Evolutionary conservation across 139 green algal genomes (phyloP), one percentile per base, ranked within the genome.

Genomic region (Diplosphaera chodatii): DNA sequence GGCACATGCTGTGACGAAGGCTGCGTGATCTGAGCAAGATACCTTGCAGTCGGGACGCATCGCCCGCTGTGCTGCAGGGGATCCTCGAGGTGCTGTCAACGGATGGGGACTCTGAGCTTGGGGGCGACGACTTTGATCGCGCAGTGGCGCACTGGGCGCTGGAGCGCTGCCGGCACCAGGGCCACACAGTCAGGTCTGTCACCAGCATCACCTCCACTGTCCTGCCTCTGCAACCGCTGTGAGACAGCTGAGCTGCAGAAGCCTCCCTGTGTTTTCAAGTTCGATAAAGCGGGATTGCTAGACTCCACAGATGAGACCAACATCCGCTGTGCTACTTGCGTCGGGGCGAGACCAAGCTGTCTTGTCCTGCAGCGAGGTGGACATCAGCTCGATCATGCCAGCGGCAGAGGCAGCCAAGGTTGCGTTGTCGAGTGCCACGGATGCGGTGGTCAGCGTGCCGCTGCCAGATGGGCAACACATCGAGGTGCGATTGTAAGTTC

Each of bases 51-150:
- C n/a, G n/a, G n/a, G n/a, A n/a, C n/a, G n/a, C n/a, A n/a, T n/a
- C n/a, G n/a, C n/a, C n/a, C n/a, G 70, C 13, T 25, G 70, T 55
- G 33, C 30, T 72, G 48, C 48, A 59, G 48, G 48, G 80, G 22
- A 79, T 83, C 37, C 69, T 91, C 66, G 78, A 93, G 75, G 86
- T 95, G 37, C 59, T 96, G 56, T 73, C 75, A 18, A 94, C 86
- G 0, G 80, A 72, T 6, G 90, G 90, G 0, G 90, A 95, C 65
- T 71, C 78, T 4, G 31, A 78, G 30, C 83, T 96, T 6, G 90
- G 90, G 1, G 90, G 90, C 3, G 87, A 95, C 62, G 90, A 96
- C 72, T 90, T 91, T 67, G 90, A 92, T 20, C 55, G 70, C 5
- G 63, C 69, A 5, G 32, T 93, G 1, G 78, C 75, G 15, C 77